phyloP scores from a whole-genome alignment of 192 early-diverging fungal genomes.

The Backusella australiensis region DNA sequence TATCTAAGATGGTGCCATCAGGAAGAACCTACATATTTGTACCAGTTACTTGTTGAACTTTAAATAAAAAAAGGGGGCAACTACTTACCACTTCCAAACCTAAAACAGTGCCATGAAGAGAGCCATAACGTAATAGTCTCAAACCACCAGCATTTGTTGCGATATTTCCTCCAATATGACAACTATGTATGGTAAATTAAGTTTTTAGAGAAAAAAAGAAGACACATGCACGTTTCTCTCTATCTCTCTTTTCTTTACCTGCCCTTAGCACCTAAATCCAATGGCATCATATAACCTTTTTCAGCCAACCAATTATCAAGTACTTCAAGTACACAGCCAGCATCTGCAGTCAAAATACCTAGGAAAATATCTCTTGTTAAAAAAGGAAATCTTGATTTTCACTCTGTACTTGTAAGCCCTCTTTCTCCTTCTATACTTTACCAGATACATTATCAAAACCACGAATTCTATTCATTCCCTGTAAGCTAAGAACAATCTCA shows the following conservation, averaged over 20 bases:
- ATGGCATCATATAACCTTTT: slow-evolving; percentile 85
- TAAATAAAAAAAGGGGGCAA: background rate
- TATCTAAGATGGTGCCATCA: slow-evolving; percentile 88
- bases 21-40: slow-evolving; percentile 61
- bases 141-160: slow-evolving; percentile 98
- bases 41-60: background rate
- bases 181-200: slow-evolving; percentile 47
- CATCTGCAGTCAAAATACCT: slow-evolving; percentile 87
- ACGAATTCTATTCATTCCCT: slow-evolving; percentile 78
- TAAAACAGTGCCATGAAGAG: slow-evolving; percentile 94
- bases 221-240: background rate
- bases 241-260: slow-evolving; percentile 22
- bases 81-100: slow-evolving; percentile 83
- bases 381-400: background rate
- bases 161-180: slow-evolving; percentile 99
- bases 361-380: background rate
- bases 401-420: no score
- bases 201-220: background rate
- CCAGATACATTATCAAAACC: slow-evolving; percentile 67
- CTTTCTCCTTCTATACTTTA: background rate
- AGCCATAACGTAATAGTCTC: slow-evolving; percentile 90
- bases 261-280: slow-evolving; percentile 89
- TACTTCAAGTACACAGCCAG: slow-evolving; percentile 89
- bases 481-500: slow-evolving; percentile 84
- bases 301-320: slow-evolving; percentile 86